phyloP scores from a whole-genome alignment of 495 filamentous ascomycete species.

The Talaromyces adpressus region DNA sequence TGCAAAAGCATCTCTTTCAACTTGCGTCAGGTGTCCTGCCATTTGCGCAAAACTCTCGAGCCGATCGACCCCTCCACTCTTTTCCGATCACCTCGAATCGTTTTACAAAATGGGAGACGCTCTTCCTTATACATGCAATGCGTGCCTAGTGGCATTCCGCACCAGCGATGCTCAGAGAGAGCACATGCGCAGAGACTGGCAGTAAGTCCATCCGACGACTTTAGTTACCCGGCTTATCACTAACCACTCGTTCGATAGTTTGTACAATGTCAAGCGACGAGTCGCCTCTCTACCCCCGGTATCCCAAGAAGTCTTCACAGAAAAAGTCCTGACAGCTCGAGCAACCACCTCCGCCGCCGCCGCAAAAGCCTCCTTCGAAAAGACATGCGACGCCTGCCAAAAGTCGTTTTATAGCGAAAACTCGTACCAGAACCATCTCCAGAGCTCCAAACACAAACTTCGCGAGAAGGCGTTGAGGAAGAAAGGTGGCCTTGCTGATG shows the following conservation, averaged over 20 bases:
- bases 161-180: slow-evolving; percentile 86
- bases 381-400: slow-evolving; percentile 70
- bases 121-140: slow-evolving; percentile 95
- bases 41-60: background rate
- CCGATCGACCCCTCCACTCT: background rate
- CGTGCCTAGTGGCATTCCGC: slow-evolving; percentile 93
- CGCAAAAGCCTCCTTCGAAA: slow-evolving; percentile 85
- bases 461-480: slow-evolving; percentile 45
- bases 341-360: slow-evolving; percentile 75
- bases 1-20: background rate
- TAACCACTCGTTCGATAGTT: slow-evolving; percentile 38
- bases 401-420: slow-evolving; percentile 95
- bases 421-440: slow-evolving; percentile 86
- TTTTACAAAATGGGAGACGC: slow-evolving; percentile 25
- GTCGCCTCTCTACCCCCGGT: slow-evolving; percentile 89
- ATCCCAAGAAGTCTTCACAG: slow-evolving; percentile 85
- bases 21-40: background rate
- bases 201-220: slow-evolving; percentile 52
- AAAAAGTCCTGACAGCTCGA: slow-evolving; percentile 93
- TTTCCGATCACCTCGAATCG: background rate
- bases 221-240: background rate
- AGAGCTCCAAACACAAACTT: slow-evolving; percentile 82
- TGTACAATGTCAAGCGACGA: slow-evolving; percentile 95
- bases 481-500: slow-evolving; percentile 46
- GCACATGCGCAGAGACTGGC: slow-evolving; percentile 98